Base-by-base conservation (phyloP, 768 basidiomycete species). In the Boletus subcaerulescens region DNA sequence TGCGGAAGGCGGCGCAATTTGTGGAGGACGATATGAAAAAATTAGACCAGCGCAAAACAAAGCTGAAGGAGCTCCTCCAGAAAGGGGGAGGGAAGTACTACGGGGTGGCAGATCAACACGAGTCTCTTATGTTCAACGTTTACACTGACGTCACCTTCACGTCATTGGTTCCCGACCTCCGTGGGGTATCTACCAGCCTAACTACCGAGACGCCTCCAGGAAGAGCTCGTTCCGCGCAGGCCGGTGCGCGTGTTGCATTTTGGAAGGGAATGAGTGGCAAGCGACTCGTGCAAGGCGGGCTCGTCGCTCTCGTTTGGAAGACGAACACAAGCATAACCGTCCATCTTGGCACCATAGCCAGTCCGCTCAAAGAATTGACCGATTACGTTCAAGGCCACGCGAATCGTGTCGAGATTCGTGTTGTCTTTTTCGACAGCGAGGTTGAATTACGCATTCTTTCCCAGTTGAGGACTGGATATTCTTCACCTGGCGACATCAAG, bases 241-340 rank as follows among this genome's bases (percentile, higher is more conserved):
- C 71, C 4, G 63, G 63, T 22, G 70, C 64, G 15, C 80, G 87
- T 9, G 71, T 61, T 1, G 69, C 72, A 5, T 89, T 78, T 65
- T 90, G 87, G 89, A 78, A 87, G 60, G 75, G 77, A 7, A 76
- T 78, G 66, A 74, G 79, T 24, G 76, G 82, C 7, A 85, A 84
- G 53, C 75, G 84, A 0, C 76, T 90, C 11, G 74, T 80, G 48
- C 75, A 77, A 55, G 86, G 89, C 1, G 80, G 80, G 17, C 79
- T 91, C 17, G 75, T 91, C 15, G 87, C 80, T 7, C 76, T 89
- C 7, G 66, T 87, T 14, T 82, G 81, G 76, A 64, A 75, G 46
- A 67, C 62, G 0, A 60, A 59, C 52, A 45, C 47, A 2, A 56
- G 62, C 3, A 62, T 74, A 7, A 65, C 75, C n/a, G 75, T 84